Percentiles rank a stretch among this genome's conserved stretches.
These are phyloP conservation scores for Fusarium bactridioides DNA, from an alignment of 2,329 filamentous ascomycete genomes.

Conservation along the genomic window DNA sequence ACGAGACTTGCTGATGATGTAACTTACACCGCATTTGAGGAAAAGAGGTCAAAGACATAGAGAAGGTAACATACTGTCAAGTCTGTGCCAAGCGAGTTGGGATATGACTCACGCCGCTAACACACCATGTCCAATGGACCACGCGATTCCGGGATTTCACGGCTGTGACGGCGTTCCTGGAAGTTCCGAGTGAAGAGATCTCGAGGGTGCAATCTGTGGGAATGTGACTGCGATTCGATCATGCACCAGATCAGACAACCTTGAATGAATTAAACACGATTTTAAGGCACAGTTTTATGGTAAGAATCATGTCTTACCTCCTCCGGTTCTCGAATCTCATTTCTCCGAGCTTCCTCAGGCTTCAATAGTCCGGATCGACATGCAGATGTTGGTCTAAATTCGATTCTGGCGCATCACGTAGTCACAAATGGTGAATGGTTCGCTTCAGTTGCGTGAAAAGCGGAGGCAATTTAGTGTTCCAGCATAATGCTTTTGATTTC, in stretches of 20 bases:
- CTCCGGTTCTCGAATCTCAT: neutral
- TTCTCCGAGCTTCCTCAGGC: neutral
- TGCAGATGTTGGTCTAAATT: neutral
- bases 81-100: slow-evolving; percentile 11
- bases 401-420: slow-evolving; percentile 22
- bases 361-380: slow-evolving; percentile 6
- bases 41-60: slow-evolving; percentile 1
- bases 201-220: neutral
- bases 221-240: slow-evolving; percentile 5
- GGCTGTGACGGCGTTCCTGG: slow-evolving; percentile 11
- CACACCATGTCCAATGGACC: slow-evolving; percentile 30
- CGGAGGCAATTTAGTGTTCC: slow-evolving; percentile 22
- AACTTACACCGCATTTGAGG: slow-evolving; percentile 34
- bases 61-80: slow-evolving; percentile 19
- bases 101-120: slow-evolving; percentile 42
- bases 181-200: slow-evolving; percentile 4
- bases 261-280: neutral
- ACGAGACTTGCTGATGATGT: slow-evolving; percentile 18
- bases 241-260: slow-evolving; percentile 6
- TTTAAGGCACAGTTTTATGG: neutral
- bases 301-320: neutral
- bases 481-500: slow-evolving; percentile 46
- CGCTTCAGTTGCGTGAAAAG: slow-evolving; percentile 23
- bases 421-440: slow-evolving; percentile 16
- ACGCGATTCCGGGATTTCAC: slow-evolving; percentile 25